Evolutionary conservation across 495 filamentous ascomycete species (phyloP).

Genomic region (Barbatosphaeria neglecta): DNA sequence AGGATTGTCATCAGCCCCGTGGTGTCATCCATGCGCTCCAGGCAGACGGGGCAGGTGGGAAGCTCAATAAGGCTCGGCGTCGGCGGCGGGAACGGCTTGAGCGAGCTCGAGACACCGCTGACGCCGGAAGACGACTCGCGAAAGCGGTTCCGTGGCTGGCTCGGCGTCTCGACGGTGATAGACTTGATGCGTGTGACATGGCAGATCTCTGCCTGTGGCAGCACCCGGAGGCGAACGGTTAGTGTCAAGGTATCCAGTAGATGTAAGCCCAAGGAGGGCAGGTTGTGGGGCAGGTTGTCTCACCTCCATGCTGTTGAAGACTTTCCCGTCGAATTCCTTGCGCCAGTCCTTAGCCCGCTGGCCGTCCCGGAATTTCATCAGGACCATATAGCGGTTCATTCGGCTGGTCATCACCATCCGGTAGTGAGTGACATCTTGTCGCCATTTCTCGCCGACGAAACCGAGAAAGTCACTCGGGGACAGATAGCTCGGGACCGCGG

Average conservation of each 20-base stretch:
- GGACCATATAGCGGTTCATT: constrained; percentile 87
- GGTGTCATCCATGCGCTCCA: constrained; percentile 97
- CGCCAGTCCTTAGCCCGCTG: constrained; percentile 69
- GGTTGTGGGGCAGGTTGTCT: constrained; percentile 12
- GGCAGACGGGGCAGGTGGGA: constrained; percentile 90
- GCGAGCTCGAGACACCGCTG: constrained; percentile 38
- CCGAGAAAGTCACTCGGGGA: constrained; percentile 84
- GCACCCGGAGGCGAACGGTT: no score
- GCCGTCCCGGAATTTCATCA: constrained; percentile 85
- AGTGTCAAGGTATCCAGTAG: no score
- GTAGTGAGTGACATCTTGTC: constrained; percentile 84
- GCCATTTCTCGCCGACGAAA: constrained; percentile 82
- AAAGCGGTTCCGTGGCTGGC: constrained; percentile 39
- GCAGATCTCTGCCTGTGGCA: constrained; percentile 92
- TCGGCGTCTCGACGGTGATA: constrained; percentile 50
- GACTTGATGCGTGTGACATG: constrained; percentile 93
- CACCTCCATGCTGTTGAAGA: constrained; percentile 91
- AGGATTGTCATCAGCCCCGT: constrained; percentile 88
- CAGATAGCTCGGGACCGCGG: constrained; percentile 89
- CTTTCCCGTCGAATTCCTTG: constrained; percentile 83
- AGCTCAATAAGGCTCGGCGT: constrained; percentile 84
- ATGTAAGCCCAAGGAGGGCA: background rate
- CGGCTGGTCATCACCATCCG: constrained; percentile 84
- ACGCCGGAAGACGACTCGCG: constrained; percentile 37
- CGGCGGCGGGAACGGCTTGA: constrained; percentile 82